A percentile compares a stretch with the other conserved stretches of the same genome.
Conservation (phyloP, 257 asterid genomes). For the Nicotiana benthamiana region DNA sequence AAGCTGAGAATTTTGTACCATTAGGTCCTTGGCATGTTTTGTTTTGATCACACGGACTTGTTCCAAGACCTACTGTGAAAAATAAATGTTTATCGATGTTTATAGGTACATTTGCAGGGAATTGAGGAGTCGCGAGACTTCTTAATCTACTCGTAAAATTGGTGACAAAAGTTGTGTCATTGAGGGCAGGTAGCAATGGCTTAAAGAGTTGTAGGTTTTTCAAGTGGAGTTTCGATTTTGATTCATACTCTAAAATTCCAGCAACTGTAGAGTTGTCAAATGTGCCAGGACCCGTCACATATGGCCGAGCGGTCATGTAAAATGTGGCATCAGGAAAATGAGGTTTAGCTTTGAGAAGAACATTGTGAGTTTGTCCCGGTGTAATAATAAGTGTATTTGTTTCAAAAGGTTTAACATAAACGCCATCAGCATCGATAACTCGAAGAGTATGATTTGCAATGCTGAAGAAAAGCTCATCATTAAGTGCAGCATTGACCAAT, state of each 20-base stretch:
- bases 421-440: conserved; percentile 42
- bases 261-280: conserved; percentile 53
- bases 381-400: conserved; percentile 36
- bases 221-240: conserved; percentile 11
- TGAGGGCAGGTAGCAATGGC: conserved; percentile 39
- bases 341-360: conserved; percentile 37
- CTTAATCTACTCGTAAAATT: conserved; percentile 29
- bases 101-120: conserved; percentile 51
- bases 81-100: conserved; percentile 26
- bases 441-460: conserved; percentile 47
- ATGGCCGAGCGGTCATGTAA: conserved; percentile 47
- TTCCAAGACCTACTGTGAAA: conserved; percentile 53
- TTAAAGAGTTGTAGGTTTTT: conserved; percentile 29
- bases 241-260: conserved; percentile 41
- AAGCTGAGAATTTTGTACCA: conserved; percentile 43
- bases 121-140: conserved; percentile 36
- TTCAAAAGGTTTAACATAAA: conserved; percentile 44
- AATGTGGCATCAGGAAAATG: conserved; percentile 33
- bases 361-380: conserved; percentile 55
- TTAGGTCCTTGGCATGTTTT: conserved; percentile 55
- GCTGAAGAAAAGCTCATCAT: conserved; percentile 51
- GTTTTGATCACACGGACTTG: conserved; percentile 41
- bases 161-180: conserved; percentile 40
- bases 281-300: conserved; percentile 45
- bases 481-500: conserved; percentile 55